Evolutionary conservation across 108 stramenopile species (phyloP).

Genomic region (Pseudonitzschia delicatissima): DNA sequence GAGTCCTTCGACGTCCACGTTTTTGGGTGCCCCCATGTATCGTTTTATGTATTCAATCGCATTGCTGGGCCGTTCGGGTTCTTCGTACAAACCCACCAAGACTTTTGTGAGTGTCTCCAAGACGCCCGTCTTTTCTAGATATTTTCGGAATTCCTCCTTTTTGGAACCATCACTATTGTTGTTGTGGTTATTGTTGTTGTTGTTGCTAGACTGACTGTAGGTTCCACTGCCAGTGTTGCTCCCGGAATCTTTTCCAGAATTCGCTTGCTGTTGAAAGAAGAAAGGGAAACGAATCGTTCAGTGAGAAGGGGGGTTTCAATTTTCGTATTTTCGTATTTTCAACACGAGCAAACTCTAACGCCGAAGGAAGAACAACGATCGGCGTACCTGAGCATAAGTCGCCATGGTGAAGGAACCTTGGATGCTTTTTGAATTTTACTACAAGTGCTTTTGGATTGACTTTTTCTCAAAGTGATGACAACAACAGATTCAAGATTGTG

Average conservation of each 20-base stretch:
- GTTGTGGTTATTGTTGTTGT: constrained; percentile 16
- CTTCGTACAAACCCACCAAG: constrained; percentile 92
- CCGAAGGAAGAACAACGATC: neutral
- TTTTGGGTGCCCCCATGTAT: constrained; percentile 54
- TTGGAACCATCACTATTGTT: constrained; percentile 64
- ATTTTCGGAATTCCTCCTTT: constrained; percentile 96
- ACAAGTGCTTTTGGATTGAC: no score
- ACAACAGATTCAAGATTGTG: no score
- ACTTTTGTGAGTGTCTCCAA: constrained; percentile 94
- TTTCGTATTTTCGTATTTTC: no score
- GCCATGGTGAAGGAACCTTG: constrained; percentile 22
- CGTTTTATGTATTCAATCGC: constrained; percentile 89
- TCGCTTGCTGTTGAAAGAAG: constrained; percentile 18
- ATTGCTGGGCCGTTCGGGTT: constrained; percentile 88
- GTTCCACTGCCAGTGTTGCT: neutral
- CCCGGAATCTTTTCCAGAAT: constrained; percentile 11
- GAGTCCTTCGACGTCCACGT: constrained; percentile 82
- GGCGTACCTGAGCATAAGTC: constrained; percentile 27
- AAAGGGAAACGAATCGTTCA: neutral
- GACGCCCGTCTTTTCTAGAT: constrained; percentile 93
- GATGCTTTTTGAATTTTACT: no score
- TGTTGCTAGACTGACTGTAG: neutral
- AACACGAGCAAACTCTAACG: neutral
- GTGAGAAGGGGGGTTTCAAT: neutral
- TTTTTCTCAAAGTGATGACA: no score